Evolutionary conservation across 2,329 filamentous ascomycete species (phyloP).

Genomic region (Aspergillus tamarii): DNA sequence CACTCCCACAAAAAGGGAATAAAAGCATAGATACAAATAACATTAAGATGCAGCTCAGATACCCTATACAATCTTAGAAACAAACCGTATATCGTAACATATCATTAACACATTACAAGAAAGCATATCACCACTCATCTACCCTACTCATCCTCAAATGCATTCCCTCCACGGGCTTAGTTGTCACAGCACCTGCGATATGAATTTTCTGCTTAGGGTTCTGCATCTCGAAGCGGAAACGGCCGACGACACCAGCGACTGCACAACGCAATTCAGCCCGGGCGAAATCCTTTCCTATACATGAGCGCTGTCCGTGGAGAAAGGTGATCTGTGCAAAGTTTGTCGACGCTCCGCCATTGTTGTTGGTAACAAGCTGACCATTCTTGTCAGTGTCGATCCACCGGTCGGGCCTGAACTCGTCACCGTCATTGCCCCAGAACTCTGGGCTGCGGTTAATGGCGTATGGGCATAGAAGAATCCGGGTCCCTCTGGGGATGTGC

Average conservation of each 20-base stretch:
- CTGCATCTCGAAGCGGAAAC: constrained; percentile 41
- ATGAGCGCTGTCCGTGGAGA: constrained; percentile 41
- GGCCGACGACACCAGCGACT: constrained; percentile 42
- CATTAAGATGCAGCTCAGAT: background rate
- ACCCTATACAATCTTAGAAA: background rate
- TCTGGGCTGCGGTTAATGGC: constrained; percentile 70
- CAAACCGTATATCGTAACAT: constrained; percentile 2
- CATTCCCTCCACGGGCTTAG: constrained; percentile 45
- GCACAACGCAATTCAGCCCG: constrained; percentile 44
- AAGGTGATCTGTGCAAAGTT: constrained; percentile 46
- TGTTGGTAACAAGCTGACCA: constrained; percentile 52
- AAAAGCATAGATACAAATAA: background rate
- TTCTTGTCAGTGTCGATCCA: constrained; percentile 68
- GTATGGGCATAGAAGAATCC: constrained; percentile 66
- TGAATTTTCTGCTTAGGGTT: constrained; percentile 40
- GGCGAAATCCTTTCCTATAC: constrained; percentile 49
- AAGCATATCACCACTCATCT: constrained; percentile 32
- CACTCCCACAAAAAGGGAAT: constrained; percentile 10
- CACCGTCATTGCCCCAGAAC: constrained; percentile 76
- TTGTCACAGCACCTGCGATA: constrained; percentile 42
- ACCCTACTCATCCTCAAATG: constrained; percentile 38
- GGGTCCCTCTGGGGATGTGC: constrained; percentile 69
- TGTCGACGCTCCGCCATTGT: constrained; percentile 50
- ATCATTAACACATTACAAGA: constrained; percentile 2
- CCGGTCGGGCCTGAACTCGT: constrained; percentile 74